Conservation (phyloP, 805 yeast species). For the Candida xyloterini region DNA sequence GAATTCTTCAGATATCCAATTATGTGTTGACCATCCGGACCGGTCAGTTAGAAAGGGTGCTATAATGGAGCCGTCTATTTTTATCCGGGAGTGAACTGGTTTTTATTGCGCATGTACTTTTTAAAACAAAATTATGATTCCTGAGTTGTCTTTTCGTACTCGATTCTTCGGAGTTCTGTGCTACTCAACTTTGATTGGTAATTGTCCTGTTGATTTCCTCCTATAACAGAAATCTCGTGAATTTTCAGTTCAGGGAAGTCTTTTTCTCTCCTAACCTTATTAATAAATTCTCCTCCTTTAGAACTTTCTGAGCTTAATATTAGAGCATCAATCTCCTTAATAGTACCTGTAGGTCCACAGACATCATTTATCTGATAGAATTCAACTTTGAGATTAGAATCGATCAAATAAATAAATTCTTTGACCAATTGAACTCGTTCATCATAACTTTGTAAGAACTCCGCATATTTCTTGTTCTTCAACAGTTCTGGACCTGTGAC, state of each 20-base stretch:
- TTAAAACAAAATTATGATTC: background rate
- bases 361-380: conserved; percentile 72
- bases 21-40: conserved; percentile 89
- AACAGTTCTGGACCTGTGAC: conserved; percentile 75
- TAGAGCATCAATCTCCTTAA: conserved; percentile 70
- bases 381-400: conserved; percentile 46
- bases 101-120: conserved; percentile 5
- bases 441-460: conserved; percentile 57
- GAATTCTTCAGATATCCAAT: conserved; percentile 27
- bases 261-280: conserved; percentile 55
- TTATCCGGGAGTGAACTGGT: conserved; percentile 39
- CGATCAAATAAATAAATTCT: conserved; percentile 46
- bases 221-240: conserved; percentile 60
- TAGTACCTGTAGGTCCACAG: conserved; percentile 89
- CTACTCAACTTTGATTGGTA: conserved; percentile 81
- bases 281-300: conserved; percentile 71
- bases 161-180: conserved; percentile 62
- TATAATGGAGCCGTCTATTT: conserved; percentile 55
- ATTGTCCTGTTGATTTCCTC: conserved; percentile 42
- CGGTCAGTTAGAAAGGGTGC: conserved; percentile 57
- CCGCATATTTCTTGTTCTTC: conserved; percentile 69
- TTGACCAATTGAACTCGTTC: conserved; percentile 46
- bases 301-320: conserved; percentile 79
- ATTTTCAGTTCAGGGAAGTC: conserved; percentile 52
- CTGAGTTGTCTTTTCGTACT: conserved; percentile 21